phyloP scores from a whole-genome alignment of 257 asterid genomes.

The Oldenlandia corymbosa region DNA sequence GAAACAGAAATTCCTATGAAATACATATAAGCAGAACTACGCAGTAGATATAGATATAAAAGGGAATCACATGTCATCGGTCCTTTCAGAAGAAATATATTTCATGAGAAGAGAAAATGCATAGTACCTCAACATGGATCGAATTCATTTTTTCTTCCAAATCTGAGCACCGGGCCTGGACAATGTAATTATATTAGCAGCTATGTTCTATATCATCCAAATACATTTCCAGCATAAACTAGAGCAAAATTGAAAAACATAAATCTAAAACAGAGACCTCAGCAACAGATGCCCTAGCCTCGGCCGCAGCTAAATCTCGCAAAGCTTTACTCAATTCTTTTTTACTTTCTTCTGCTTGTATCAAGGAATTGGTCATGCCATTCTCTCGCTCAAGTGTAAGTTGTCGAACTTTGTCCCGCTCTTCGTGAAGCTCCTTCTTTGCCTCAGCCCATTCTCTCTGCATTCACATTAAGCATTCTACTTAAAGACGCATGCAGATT shows the following conservation, averaged over 20 bases:
- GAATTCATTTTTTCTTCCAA: constrained; percentile 57
- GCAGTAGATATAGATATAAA: too few relatives aligned
- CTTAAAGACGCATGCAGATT: too few relatives aligned
- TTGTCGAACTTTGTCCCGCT: constrained; percentile 66
- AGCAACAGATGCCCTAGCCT: constrained; percentile 80
- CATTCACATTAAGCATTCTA: too few relatives aligned
- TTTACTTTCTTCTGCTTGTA: constrained; percentile 58
- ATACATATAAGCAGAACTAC: too few relatives aligned
- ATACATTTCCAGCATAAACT: not conserved
- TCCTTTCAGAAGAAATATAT: not conserved
- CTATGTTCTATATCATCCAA: not conserved
- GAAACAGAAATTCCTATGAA: too few relatives aligned
- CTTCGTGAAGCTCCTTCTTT: constrained; percentile 74
- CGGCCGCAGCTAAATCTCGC: constrained; percentile 67
- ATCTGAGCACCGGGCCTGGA: constrained; percentile 69
- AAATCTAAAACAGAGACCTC: constrained; percentile 40
- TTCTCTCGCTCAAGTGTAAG: constrained; percentile 60
- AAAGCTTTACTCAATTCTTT: constrained; percentile 57
- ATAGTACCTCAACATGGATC: constrained; percentile 47
- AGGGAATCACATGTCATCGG: not conserved
- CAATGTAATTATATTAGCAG: constrained; percentile 13
- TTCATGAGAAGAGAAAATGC: not conserved
- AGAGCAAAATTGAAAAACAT: not conserved
- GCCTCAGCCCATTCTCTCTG: constrained; percentile 97
- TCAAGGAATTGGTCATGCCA: constrained; percentile 46